Evolutionary conservation across 306 rosid species (phyloP).

Genomic region (Dalbergia cochinchinensis): DNA sequence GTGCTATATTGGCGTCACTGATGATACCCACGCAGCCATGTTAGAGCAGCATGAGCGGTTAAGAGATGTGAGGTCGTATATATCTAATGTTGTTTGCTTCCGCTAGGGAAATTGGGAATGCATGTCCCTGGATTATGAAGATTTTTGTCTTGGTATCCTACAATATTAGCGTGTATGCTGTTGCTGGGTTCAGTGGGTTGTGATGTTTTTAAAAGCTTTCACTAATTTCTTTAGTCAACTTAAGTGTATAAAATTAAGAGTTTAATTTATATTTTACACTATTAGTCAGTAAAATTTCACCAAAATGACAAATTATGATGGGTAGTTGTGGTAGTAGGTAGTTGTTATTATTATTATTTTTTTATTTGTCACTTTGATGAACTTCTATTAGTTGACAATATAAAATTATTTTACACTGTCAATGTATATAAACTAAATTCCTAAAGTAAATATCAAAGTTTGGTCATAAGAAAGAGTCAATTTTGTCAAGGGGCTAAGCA

Average conservation of each 20-base stretch:
- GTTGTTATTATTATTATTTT: no score
- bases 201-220: neutral
- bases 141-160: neutral
- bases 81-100: constrained; percentile 4
- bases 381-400: no score
- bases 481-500: constrained; percentile 7
- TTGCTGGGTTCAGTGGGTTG: neutral
- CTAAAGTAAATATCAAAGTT: neutral
- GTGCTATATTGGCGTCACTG: neutral
- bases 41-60: neutral
- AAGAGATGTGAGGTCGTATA: neutral
- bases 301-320: no score
- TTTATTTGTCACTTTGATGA: no score
- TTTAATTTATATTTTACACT: no score
- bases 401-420: no score
- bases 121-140: neutral
- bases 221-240: constrained; percentile 6
- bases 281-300: no score
- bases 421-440: no score
- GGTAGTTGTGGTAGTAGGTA: no score
- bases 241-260: neutral
- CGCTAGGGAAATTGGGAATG: neutral
- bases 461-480: neutral
- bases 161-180: neutral
- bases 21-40: neutral